Base-by-base conservation (phyloP, 306 rosid genomes). In the Betula pendula region DNA sequence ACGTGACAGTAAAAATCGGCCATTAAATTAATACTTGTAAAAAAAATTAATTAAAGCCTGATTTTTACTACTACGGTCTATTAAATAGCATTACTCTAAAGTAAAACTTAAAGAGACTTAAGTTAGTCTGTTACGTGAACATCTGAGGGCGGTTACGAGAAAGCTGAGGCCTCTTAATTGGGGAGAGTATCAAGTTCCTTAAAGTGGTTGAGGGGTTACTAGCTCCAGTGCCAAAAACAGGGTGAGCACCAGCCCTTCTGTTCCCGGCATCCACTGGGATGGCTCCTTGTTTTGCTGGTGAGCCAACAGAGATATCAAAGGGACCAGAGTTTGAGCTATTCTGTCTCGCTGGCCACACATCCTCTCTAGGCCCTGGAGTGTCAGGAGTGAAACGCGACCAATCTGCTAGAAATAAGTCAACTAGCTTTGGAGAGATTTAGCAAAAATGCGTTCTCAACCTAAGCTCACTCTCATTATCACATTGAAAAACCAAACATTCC, bases 301-400 rank as follows among this genome's bases (percentile, higher is more conserved):
- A 92, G 74, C 92, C 93, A 68, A 87, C 87, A 4, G 97, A 89
- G 69, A 95, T 77, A 81, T 92, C 97, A 42, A 92, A 94, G 68
- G 82, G 90, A 22, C 92, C 93, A 0, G 96, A 92, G 85, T 90
- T 92, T 47, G 92, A 88, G 84, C 99, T 91, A 68, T 78, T 92
- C 89, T 96, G 99, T 79, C 93, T 85, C 62, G 93, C 87, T 43
- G 98, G 90, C 99, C 99, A 96, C 73, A 93, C 77, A 69, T 96
- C 93, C 79, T 96, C 99, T 87, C 95, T 91, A 35, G 99, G 96
- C 71, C 99, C 99, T 96, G 98, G 98, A 82, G 99, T 96, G 68
- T 85, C 88, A 77, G 99, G 99, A 88, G 91, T 86, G 85, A 80
- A 78, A 63, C 85, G 81, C 84, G 81, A 83, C 83, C 89, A 83